A percentile compares a stretch with the other conserved stretches of the same genome.
These are phyloP conservation scores for Aspergillus sp. DNA, from an alignment of 2,329 filamentous ascomycete species.

Conservation along the genomic window DNA sequence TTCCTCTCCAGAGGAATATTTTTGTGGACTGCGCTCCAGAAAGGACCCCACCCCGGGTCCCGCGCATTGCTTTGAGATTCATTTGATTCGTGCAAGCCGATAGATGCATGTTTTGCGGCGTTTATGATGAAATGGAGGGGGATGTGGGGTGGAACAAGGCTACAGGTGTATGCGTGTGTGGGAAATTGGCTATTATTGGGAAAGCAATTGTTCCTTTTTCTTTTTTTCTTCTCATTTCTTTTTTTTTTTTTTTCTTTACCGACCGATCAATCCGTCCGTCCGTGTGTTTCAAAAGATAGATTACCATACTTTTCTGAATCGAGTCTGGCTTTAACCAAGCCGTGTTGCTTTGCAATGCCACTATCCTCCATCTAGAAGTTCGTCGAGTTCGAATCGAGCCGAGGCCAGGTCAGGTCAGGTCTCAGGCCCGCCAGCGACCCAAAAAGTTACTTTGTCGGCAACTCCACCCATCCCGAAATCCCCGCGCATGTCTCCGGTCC, in stretches of 20 bases:
- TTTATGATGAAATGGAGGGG: neutral
- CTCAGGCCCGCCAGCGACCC: too few species aligned
- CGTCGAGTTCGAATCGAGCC: neutral
- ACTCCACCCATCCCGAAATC: slow-evolving; percentile 2
- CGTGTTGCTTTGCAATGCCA: too few species aligned
- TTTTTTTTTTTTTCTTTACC: neutral
- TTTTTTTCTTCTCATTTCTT: slow-evolving; percentile 4
- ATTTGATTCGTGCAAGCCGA: neutral
- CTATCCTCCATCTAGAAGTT: too few species aligned
- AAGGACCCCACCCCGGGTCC: neutral
- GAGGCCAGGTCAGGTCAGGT: neutral
- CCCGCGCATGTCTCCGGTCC: neutral
- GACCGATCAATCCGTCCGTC: neutral
- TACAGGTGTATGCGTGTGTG: slow-evolving; percentile 4
- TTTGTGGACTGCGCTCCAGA: neutral
- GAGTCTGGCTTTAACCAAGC: neutral
- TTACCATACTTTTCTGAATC: neutral
- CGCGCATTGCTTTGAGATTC: neutral
- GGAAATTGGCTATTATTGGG: slow-evolving; percentile 8
- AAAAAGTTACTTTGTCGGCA: neutral
- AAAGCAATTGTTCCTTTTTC: slow-evolving; percentile 4
- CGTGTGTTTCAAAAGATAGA: neutral
- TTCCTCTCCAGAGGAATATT: neutral
- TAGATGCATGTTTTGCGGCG: slow-evolving; percentile 16
- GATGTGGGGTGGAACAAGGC: too few species aligned